These are phyloP conservation scores for Nicotiana tomentosiformis DNA, from an alignment of 257 asterid genomes.

Conservation along the genomic window DNA sequence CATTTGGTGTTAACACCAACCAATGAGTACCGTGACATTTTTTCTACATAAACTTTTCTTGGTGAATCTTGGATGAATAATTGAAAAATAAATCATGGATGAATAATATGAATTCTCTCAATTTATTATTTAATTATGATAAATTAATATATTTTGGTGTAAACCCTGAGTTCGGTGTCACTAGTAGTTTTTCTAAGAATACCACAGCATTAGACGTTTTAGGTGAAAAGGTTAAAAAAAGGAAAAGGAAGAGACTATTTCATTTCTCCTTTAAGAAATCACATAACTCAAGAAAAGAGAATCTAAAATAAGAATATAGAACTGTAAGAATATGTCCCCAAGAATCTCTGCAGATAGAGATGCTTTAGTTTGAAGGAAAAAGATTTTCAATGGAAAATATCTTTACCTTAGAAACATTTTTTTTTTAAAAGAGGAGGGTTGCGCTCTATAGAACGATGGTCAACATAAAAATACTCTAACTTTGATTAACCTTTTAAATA, in stretches of 20 bases:
- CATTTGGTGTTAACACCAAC: background rate
- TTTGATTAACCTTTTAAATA: background rate
- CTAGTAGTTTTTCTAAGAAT: background rate
- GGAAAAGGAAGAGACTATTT: background rate
- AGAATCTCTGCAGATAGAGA: background rate
- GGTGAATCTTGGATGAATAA: too few relatives aligned
- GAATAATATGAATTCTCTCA: too few relatives aligned
- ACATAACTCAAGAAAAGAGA: background rate
- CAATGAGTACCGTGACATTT: background rate
- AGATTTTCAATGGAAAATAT: background rate
- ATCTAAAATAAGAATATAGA: background rate
- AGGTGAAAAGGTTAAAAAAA: background rate
- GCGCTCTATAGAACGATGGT: too few relatives aligned
- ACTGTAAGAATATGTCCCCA: background rate
- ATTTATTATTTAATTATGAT: background rate
- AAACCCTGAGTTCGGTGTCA: rapidly evolving
- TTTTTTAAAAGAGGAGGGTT: too few relatives aligned
- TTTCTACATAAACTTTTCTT: background rate
- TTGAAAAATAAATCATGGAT: background rate
- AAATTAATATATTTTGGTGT: background rate
- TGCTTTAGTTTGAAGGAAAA: background rate
- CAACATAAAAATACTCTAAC: too few relatives aligned
- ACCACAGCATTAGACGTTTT: background rate
- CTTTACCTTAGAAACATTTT: background rate
- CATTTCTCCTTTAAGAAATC: too few relatives aligned